Evolutionary conservation across 371 early-diverging fungal species (phyloP).

Genomic region (Blastocladiella emersonii): DNA sequence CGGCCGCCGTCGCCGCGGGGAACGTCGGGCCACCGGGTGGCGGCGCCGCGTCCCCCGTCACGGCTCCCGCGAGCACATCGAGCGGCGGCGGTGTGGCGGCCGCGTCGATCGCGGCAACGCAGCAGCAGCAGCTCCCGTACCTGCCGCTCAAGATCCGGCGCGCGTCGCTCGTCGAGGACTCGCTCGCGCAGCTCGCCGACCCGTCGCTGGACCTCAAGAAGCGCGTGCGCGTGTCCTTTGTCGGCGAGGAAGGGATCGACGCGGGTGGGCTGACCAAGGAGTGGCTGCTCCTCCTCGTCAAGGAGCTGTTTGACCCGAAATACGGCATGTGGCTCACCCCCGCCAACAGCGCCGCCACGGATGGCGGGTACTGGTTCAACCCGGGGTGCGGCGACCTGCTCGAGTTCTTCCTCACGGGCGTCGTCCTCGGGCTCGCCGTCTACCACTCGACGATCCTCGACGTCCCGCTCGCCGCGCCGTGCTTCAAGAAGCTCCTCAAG

Average conservation of each 20-base stretch:
- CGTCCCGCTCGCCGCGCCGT: constrained; percentile 73
- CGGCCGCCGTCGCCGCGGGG: not conserved
- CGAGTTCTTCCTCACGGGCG: constrained; percentile 76
- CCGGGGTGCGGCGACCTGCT: constrained; percentile 13
- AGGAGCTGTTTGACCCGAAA: constrained; percentile 80
- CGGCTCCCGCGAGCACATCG: not conserved
- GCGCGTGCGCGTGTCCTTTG: constrained; percentile 77
- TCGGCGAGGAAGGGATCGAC: constrained; percentile 84
- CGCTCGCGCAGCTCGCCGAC: constrained; percentile 54
- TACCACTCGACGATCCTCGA: constrained; percentile 87
- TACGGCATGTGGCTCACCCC: constrained; percentile 51
- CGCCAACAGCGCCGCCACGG: constrained; percentile 26
- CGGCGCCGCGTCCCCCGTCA: too few relatives aligned
- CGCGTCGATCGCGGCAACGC: not conserved
- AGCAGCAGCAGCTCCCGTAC: constrained; percentile 42
- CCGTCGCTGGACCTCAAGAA: constrained; percentile 66
- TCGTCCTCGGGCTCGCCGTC: constrained; percentile 81
- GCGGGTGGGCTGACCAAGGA: constrained; percentile 95
- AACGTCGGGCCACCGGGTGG: too few relatives aligned
- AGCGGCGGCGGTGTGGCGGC: too few relatives aligned
- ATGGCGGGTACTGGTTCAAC: constrained; percentile 32
- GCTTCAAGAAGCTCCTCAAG: constrained; percentile 81
- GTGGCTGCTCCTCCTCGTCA: constrained; percentile 80
- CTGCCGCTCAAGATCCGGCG: constrained; percentile 64
- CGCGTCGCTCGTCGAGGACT: constrained; percentile 70